Conservation (phyloP, 257 asterid genomes). For the Thymus quinquecostatus region DNA sequence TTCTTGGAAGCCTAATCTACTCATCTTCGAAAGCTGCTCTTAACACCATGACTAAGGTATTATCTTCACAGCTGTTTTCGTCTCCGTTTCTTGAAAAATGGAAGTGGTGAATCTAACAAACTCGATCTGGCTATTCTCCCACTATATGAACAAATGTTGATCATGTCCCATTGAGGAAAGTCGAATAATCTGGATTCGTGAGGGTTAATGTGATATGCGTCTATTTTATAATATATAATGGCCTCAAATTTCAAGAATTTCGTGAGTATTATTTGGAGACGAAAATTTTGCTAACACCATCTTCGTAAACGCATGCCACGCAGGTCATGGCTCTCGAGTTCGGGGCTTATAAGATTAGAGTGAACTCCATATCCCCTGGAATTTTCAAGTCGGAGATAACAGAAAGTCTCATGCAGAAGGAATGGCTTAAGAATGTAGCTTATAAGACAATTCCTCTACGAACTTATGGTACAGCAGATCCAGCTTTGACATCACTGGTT, state of each 20-base stretch:
- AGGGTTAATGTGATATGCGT: no score
- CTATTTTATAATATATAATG: no score
- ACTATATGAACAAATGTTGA: no score
- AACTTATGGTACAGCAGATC: conserved; percentile 35
- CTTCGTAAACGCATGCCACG: neutral
- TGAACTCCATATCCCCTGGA: conserved; percentile 48
- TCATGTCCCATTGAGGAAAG: neutral
- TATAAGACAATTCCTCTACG: conserved; percentile 28
- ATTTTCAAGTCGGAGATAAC: conserved; percentile 50
- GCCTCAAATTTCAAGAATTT: no score
- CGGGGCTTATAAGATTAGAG: conserved; percentile 39
- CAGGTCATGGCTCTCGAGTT: conserved; percentile 51
- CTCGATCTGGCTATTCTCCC: neutral
- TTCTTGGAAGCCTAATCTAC: conserved; percentile 32
- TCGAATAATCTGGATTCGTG: no score
- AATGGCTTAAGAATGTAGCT: conserved; percentile 37
- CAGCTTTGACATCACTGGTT: conserved; percentile 44
- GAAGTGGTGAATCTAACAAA: neutral
- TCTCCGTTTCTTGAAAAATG: neutral
- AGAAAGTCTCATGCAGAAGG: conserved; percentile 29
- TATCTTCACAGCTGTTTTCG: neutral
- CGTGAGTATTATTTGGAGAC: neutral
- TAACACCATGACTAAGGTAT: conserved; percentile 42
- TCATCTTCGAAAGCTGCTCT: conserved; percentile 42
- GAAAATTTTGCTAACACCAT: neutral